Percentiles rank a stretch among this genome's conserved stretches.
Conservation (phyloP, 2,329 filamentous ascomycete genomes). For the Ascochyta koolunga region DNA sequence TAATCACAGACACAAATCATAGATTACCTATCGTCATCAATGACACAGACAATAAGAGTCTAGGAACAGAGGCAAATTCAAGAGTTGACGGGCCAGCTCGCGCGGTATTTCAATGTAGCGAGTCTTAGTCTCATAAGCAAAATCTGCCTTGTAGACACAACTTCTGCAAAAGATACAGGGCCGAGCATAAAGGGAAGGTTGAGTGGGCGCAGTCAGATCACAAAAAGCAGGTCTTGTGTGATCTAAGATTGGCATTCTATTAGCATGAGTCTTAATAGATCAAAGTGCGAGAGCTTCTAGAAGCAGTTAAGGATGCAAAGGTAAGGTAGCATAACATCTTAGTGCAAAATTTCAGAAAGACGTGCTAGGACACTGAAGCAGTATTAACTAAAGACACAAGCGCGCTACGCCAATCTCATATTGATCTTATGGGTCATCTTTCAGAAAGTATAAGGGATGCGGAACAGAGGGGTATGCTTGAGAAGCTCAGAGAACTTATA, state of each 20-base stretch:
- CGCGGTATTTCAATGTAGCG: not conserved
- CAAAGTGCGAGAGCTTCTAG: not conserved
- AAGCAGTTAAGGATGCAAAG: not conserved
- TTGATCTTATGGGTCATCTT: not conserved
- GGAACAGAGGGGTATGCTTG: not conserved
- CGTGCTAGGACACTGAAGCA: not conserved
- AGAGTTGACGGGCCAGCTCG: no score
- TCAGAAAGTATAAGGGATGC: not conserved
- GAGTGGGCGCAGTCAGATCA: not conserved
- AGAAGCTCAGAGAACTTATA: not conserved
- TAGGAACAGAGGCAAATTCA: not conserved
- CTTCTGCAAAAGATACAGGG: not conserved
- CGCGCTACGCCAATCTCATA: not conserved
- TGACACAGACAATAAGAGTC: not conserved
- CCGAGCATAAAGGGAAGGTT: not conserved
- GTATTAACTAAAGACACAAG: not conserved
- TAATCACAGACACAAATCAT: not conserved
- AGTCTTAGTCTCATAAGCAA: not conserved
- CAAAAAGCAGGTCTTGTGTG: not conserved
- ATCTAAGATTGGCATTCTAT: not conserved
- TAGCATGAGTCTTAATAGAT: not conserved
- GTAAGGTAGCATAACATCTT: not conserved
- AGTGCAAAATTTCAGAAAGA: not conserved
- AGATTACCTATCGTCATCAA: not conserved
- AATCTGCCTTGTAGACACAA: not conserved